Base-by-base conservation (phyloP, 2,329 filamentous ascomycete species). In the Calonectria fujianensis region DNA sequence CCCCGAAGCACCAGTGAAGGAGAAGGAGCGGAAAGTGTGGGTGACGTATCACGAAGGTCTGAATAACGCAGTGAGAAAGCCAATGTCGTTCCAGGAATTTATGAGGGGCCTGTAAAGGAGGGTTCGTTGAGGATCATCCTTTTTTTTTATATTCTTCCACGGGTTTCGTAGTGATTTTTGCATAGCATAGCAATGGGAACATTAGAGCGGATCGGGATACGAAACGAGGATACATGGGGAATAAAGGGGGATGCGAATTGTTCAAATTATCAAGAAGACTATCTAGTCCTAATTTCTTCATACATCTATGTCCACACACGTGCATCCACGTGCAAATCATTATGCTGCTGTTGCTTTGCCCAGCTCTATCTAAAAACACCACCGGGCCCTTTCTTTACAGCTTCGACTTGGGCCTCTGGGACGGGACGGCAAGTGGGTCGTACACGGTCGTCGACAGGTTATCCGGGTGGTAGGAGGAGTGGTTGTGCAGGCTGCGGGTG, bases 11-110 rank as follows among this genome's bases (percentile, higher is more conserved):
- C 80, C 80, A 74, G 84, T 81, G 50, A 83, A 85, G 54, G 85
- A 87, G 71, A 90, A 90, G 63, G 89, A 88, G 65, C 91, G 81
- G 13, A 89, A 93, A 79, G 94, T 96, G 5, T 98, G 96, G 96
- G 92, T 98, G 52, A 96, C 92, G 76, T 98, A 93, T 84, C 93
- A 98, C 81, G 96, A 98, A 86, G 96, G 96, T 0, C 93, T 95
- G 83, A 97, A 95, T 71, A 98, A 98, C 88, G 96, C 96, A 14
- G 96, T 98, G 75, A 90, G 94, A 84, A 98, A 98, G 84, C 95
- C 95, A 3, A 92, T 98, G 75, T 94, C 94, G 11, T 84, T 98
- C 83, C 90, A 91, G 75, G 96, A 98, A 84, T 90, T 98, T 80
- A 86, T 98, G 88, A 89, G 88, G 71, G 93, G 91, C 4, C 82